phyloP scores from a whole-genome alignment of 768 basidiomycete species.

The Mycena pura region DNA sequence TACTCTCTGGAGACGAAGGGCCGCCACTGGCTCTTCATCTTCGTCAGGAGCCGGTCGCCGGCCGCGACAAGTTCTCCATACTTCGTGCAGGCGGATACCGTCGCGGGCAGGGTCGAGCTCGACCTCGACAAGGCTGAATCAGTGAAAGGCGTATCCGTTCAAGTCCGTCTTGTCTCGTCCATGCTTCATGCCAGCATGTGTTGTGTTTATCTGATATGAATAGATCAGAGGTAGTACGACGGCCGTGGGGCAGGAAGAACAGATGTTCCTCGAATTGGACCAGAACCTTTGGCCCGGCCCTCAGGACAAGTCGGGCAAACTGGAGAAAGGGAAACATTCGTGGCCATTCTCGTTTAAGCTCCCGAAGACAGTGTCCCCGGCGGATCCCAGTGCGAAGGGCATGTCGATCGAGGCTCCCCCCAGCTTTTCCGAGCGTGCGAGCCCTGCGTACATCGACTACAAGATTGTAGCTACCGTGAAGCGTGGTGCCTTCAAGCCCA shows the following conservation, averaged over 20 bases:
- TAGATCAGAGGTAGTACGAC: conserved; percentile 58
- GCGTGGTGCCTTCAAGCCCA: conserved; percentile 53
- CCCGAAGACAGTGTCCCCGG: conserved; percentile 48
- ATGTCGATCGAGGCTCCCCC: conserved; percentile 54
- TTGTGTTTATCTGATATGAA: background rate
- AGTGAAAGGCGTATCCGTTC: conserved; percentile 54
- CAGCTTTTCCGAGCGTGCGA: conserved; percentile 61
- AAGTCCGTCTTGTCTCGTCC: conserved; percentile 39
- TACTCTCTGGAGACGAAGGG: conserved; percentile 53
- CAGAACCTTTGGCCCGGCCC: conserved; percentile 49
- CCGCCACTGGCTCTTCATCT: conserved; percentile 55
- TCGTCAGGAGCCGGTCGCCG: conserved; percentile 54
- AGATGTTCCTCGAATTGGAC: conserved; percentile 50
- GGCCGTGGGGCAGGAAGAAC: conserved; percentile 62
- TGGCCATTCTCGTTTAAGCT: conserved; percentile 58
- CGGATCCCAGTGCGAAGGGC: conserved; percentile 42
- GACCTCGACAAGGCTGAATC: conserved; percentile 57
- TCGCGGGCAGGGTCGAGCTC: conserved; percentile 58
- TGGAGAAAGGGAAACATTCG: conserved; percentile 47
- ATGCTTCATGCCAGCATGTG: background rate
- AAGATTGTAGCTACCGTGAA: conserved; percentile 56
- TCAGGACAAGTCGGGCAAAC: conserved; percentile 39
- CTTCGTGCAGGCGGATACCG: conserved; percentile 54
- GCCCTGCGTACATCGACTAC: conserved; percentile 64
- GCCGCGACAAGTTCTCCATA: conserved; percentile 46